Conservation (phyloP, 495 filamentous ascomycete genomes). For the Copromyces sp. region DNA sequence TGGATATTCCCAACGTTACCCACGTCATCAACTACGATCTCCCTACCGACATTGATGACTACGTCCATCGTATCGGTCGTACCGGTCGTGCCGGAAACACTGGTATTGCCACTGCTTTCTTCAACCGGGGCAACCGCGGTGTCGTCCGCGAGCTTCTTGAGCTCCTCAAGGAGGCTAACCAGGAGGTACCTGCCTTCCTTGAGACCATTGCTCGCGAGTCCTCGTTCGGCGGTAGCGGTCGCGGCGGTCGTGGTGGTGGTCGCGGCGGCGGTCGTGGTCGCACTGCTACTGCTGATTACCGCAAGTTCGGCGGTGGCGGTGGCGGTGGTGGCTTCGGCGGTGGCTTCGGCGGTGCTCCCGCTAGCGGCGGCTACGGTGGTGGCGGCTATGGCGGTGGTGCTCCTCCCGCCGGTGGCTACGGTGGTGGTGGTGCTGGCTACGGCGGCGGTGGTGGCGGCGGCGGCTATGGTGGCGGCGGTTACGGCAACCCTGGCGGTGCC, state of each 20-base stretch:
- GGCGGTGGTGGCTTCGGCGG: slow-evolving; percentile 40
- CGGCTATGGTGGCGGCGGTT: slow-evolving; percentile 22
- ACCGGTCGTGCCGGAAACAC: slow-evolving; percentile 99
- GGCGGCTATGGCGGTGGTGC: slow-evolving; percentile 43
- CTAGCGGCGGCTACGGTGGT: slow-evolving; percentile 31
- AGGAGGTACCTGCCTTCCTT: slow-evolving; percentile 86
- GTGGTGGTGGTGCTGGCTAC: slow-evolving; percentile 49
- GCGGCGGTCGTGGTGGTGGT: slow-evolving; percentile 55
- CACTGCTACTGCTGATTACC: slow-evolving; percentile 75
- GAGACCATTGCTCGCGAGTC: slow-evolving; percentile 95
- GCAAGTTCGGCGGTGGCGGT: slow-evolving; percentile 58
- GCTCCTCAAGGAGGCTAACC: slow-evolving; percentile 93
- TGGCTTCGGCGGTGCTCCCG: slow-evolving; percentile 30
- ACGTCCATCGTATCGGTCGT: slow-evolving; percentile 99
- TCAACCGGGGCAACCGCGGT: slow-evolving; percentile 98
- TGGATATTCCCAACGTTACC: slow-evolving; percentile 97
- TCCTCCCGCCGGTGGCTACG: slow-evolving; percentile 54
- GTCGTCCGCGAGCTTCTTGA: slow-evolving; percentile 93
- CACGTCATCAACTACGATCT: slow-evolving; percentile 99
- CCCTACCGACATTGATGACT: slow-evolving; percentile 97
- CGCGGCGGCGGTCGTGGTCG: slow-evolving; percentile 59
- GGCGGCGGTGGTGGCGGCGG: slow-evolving; percentile 31
- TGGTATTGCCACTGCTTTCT: slow-evolving; percentile 96
- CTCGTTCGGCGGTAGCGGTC: slow-evolving; percentile 63
- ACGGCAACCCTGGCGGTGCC: slow-evolving; percentile 73